Conservation (phyloP, 306 rosid genomes). For the Ceratonia siliqua region DNA sequence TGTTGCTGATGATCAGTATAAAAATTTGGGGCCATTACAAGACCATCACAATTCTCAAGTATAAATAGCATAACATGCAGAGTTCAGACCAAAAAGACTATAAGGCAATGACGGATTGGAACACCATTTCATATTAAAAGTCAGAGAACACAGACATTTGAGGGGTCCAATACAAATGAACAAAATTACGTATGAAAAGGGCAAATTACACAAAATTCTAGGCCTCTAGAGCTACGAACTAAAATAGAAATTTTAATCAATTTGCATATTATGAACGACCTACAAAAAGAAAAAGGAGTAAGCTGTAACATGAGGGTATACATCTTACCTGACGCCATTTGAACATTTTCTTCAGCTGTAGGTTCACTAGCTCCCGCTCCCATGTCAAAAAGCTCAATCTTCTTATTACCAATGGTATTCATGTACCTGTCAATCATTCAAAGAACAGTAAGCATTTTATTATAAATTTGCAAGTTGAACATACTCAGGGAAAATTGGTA, state of each 20-base stretch:
- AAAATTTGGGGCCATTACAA: neutral
- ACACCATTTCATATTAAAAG: neutral
- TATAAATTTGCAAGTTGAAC: neutral
- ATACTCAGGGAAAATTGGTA: constrained; percentile 17
- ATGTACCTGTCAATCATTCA: constrained; percentile 58
- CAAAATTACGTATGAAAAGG: neutral
- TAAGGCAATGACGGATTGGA: neutral
- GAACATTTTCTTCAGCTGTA: constrained; percentile 66
- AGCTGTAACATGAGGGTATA: neutral
- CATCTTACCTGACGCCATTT: constrained; percentile 69
- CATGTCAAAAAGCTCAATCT: constrained; percentile 74
- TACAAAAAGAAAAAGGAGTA: neutral
- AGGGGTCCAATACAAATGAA: neutral
- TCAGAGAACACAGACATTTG: neutral
- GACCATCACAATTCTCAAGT: neutral
- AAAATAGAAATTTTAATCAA: neutral
- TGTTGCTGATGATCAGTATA: neutral
- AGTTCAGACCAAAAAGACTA: neutral
- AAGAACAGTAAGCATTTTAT: neutral
- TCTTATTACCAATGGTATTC: constrained; percentile 79
- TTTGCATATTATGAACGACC: neutral
- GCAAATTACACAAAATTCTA: neutral
- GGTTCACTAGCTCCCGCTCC: constrained; percentile 78
- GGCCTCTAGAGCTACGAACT: neutral
- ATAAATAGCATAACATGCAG: neutral